phyloP scores from a whole-genome alignment of 2,329 filamentous ascomycete species.

The Ophiostoma piceae region DNA sequence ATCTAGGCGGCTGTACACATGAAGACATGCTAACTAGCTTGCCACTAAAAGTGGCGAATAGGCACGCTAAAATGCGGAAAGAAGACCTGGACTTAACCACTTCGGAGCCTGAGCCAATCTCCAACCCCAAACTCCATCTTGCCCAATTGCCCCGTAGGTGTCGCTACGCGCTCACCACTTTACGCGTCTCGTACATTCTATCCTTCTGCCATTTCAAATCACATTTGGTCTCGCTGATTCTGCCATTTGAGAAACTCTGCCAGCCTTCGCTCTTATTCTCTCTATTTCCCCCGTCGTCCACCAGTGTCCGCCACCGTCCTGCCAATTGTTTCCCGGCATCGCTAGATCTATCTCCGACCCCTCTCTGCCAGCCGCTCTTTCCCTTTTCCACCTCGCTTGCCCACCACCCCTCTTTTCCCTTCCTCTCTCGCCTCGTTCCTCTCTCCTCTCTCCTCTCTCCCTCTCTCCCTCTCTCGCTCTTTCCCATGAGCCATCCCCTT shows the following conservation, averaged over 20 bases:
- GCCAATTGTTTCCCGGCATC: not conserved
- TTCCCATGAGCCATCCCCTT: not conserved
- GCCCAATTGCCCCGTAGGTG: not conserved
- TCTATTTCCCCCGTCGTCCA: not conserved
- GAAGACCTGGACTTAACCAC: not conserved
- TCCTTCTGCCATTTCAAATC: not conserved
- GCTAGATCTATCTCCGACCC: not conserved
- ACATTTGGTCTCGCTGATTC: not conserved
- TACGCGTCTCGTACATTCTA: slow-evolving; percentile 3
- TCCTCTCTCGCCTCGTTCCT: not conserved
- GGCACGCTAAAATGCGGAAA: slow-evolving; percentile 1
- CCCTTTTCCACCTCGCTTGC: not conserved
- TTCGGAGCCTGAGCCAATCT: not conserved
- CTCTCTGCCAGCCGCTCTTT: slow-evolving; percentile 1
- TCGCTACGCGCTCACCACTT: slow-evolving; percentile 5
- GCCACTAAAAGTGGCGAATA: slow-evolving; percentile 1
- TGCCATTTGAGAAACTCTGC: not conserved
- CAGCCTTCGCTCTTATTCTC: not conserved
- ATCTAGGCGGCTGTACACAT: not conserved
- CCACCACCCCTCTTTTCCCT: not conserved
- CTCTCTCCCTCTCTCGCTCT: not conserved
- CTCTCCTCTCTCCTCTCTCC: not conserved
- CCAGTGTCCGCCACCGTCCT: not conserved
- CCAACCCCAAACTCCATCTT: not conserved
- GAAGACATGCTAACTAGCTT: not conserved